Percentiles rank a stretch among this genome's conserved stretches.
Evolutionary conservation across 129 eudicot species (phyloP).

Genomic region (Helianthus tuberosus): DNA sequence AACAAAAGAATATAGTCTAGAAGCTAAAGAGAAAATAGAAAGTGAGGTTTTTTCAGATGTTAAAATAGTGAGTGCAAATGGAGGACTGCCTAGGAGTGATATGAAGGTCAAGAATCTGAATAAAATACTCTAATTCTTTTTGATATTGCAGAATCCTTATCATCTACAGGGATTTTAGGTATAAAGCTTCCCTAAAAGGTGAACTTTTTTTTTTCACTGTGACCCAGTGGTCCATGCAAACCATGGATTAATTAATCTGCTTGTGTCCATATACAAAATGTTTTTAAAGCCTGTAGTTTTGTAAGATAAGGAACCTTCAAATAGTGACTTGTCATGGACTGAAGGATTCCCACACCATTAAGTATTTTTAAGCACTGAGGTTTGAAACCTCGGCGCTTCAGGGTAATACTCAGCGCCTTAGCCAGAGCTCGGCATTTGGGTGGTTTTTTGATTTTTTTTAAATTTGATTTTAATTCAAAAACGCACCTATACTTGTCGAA

Average conservation of each 20-base stretch:
- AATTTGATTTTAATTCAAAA: too few relatives aligned
- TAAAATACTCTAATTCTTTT: constrained; percentile 22
- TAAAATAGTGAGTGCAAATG: too few relatives aligned
- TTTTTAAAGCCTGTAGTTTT: constrained; percentile 7
- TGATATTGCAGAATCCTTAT: constrained; percentile 58
- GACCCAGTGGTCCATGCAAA: constrained; percentile 36
- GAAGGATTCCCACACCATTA: constrained; percentile 37
- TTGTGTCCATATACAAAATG: constrained; percentile 25
- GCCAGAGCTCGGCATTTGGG: too few relatives aligned
- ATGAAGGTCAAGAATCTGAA: constrained; percentile 52
- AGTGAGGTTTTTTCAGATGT: too few relatives aligned
- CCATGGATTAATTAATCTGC: constrained; percentile 17
- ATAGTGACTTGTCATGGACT: constrained; percentile 29
- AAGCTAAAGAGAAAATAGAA: too few relatives aligned
- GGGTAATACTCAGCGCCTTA: too few relatives aligned
- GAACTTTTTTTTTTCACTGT: constrained; percentile 23
- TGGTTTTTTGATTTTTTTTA: too few relatives aligned
- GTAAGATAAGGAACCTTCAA: constrained; percentile 27
- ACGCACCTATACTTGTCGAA: too few relatives aligned
- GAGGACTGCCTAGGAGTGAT: constrained; percentile 45
- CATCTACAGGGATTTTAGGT: constrained; percentile 36
- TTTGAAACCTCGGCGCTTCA: too few relatives aligned
- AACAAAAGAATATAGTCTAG: too few relatives aligned
- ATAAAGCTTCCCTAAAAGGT: constrained; percentile 41
- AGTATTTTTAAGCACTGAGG: constrained; percentile 8